phyloP scores from a whole-genome alignment of 2,329 filamentous ascomycete species.

The Mollisiaceae sp. region DNA sequence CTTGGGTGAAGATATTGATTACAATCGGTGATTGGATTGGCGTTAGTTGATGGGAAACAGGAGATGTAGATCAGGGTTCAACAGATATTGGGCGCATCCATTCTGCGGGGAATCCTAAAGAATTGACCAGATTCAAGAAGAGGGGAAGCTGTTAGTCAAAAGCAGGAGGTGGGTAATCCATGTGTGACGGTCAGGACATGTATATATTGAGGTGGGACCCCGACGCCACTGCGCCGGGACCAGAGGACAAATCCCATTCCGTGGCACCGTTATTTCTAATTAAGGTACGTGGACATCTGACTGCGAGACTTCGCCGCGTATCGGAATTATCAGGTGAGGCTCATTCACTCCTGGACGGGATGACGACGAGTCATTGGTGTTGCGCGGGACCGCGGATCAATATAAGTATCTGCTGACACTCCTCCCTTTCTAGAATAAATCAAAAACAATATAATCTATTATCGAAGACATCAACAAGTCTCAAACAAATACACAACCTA shows the following conservation, averaged over 20 bases:
- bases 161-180: not conserved
- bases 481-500: not conserved
- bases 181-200: slow-evolving; percentile 6
- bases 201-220: not conserved
- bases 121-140: not conserved
- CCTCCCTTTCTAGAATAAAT: not conserved
- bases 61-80: not conserved
- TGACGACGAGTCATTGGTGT: too few species aligned
- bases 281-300: not conserved
- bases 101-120: not conserved
- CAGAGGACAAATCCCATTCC: not conserved
- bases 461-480: not conserved
- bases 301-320: not conserved
- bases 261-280: not conserved
- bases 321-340: slow-evolving; percentile 9
- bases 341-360: not conserved
- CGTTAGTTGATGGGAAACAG: not conserved
- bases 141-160: not conserved
- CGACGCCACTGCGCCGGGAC: not conserved
- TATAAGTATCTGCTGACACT: not conserved
- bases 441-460: not conserved
- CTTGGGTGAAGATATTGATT: too few species aligned
- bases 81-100: not conserved
- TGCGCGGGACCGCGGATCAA: not conserved
- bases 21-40: not conserved